Evolutionary conservation across 441 rosid species (phyloP).

Genomic region (Erysimum cheiri): DNA sequence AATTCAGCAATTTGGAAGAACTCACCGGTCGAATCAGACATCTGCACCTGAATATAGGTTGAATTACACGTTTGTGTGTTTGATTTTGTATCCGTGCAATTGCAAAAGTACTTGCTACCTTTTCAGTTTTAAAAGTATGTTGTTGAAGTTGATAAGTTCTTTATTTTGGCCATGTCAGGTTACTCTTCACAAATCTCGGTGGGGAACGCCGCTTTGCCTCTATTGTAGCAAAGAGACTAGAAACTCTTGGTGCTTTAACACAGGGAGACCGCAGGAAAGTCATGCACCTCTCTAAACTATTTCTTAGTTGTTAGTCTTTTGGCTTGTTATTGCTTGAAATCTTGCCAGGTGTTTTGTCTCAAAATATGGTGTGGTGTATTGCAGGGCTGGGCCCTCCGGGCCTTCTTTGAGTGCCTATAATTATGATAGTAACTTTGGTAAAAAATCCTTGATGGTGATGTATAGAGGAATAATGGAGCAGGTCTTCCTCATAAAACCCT

Average conservation of each 20-base stretch:
- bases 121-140: slow-evolving; percentile 4
- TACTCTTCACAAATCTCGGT: slow-evolving; percentile 93
- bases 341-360: slow-evolving; percentile 34
- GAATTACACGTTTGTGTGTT: slow-evolving; percentile 35
- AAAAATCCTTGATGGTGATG: slow-evolving; percentile 93
- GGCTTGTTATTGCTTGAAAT: slow-evolving; percentile 25
- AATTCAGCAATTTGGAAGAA: slow-evolving; percentile 99
- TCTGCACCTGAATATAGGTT: slow-evolving; percentile 99
- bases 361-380: slow-evolving; percentile 43
- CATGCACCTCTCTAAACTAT: slow-evolving; percentile 26
- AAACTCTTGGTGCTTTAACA: slow-evolving; percentile 96
- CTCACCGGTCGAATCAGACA: slow-evolving; percentile 98
- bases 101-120: slow-evolving; percentile 23
- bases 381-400: slow-evolving; percentile 98
- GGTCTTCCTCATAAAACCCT: slow-evolving; percentile 51
- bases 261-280: slow-evolving; percentile 98
- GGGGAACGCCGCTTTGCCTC: slow-evolving; percentile 99
- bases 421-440: slow-evolving; percentile 94
- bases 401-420: slow-evolving; percentile 94
- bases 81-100: slow-evolving; percentile 13
- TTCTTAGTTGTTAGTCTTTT: slow-evolving; percentile 27
- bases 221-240: slow-evolving; percentile 97
- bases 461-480: slow-evolving; percentile 98
- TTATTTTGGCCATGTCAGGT: slow-evolving; percentile 50
- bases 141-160: slow-evolving; percentile 32